These are phyloP conservation scores for Phialemonium atrogriseum DNA, from an alignment of 2,329 filamentous ascomycete species.

Conservation along the genomic window DNA sequence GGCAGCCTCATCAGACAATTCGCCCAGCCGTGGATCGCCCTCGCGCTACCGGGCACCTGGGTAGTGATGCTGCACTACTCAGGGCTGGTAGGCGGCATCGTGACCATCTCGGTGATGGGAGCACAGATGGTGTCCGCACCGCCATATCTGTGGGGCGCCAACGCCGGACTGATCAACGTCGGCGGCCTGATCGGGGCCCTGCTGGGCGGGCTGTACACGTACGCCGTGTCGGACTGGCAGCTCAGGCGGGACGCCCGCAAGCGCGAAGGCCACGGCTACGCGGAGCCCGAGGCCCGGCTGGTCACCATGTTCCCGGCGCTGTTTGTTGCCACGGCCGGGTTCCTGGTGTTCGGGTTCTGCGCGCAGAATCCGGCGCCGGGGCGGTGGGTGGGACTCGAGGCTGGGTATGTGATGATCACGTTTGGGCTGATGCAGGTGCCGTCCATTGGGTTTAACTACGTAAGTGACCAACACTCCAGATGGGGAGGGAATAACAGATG, in stretches of 20 bases:
- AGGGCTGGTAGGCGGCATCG: slow-evolving; percentile 24
- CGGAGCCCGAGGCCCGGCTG: slow-evolving; percentile 25
- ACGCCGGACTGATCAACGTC: slow-evolving; percentile 24
- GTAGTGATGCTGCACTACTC: slow-evolving; percentile 28
- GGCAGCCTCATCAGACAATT: slow-evolving; percentile 14
- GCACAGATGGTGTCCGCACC: slow-evolving; percentile 19
- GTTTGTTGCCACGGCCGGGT: slow-evolving; percentile 19
- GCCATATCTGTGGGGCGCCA: slow-evolving; percentile 25
- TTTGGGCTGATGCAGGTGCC: slow-evolving; percentile 31
- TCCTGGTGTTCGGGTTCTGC: slow-evolving; percentile 28
- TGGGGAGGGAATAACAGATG: too few species aligned
- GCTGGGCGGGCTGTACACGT: slow-evolving; percentile 18
- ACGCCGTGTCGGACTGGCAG: slow-evolving; percentile 10
- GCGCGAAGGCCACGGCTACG: slow-evolving; percentile 16
- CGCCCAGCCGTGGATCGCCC: slow-evolving; percentile 18
- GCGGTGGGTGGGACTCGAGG: slow-evolving; percentile 25
- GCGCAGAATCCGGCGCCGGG: slow-evolving; percentile 20
- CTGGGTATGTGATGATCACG: slow-evolving; percentile 25
- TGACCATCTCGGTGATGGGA: slow-evolving; percentile 25
- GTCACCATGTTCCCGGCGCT: slow-evolving; percentile 22
- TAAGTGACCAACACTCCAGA: slow-evolving; percentile 15
- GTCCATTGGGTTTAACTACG: slow-evolving; percentile 29
- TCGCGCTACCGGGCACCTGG: slow-evolving; percentile 24
- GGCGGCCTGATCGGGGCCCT: slow-evolving; percentile 23
- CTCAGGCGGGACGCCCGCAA: slow-evolving; percentile 15